Evolutionary conservation across 805 yeast genomes (phyloP).

Genomic region (Scheffersomyces spartinae): DNA sequence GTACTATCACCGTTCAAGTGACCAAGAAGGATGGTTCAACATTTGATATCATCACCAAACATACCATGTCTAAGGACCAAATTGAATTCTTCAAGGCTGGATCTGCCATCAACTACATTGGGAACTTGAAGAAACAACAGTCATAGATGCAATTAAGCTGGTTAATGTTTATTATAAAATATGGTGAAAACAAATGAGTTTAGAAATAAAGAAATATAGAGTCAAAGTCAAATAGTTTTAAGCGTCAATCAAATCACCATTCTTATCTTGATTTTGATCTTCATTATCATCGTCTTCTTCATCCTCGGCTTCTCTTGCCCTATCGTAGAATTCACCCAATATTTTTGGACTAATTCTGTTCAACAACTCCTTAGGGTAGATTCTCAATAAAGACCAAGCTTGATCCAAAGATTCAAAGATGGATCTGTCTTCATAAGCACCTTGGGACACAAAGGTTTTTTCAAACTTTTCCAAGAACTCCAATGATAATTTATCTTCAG

Average conservation of each 20-base stretch:
- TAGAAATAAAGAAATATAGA: no score
- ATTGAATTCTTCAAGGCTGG: conserved; percentile 95
- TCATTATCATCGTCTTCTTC: conserved; percentile 36
- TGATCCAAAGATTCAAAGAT: conserved; percentile 92
- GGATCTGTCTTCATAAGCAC: conserved; percentile 92
- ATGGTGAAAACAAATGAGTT: no score
- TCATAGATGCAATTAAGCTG: conserved; percentile 1
- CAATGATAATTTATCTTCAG: conserved; percentile 92
- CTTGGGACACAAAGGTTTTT: conserved; percentile 89
- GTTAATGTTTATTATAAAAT: no score
- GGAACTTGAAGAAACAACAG: conserved; percentile 31
- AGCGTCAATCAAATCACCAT: conserved; percentile 31
- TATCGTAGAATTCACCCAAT: conserved; percentile 87
- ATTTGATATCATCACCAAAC: conserved; percentile 67
- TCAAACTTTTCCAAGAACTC: conserved; percentile 98
- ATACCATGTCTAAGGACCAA: conserved; percentile 96
- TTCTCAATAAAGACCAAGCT: conserved; percentile 97
- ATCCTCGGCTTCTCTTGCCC: conserved; percentile 60
- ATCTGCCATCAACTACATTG: conserved; percentile 89
- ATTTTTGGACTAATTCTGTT: conserved; percentile 98
- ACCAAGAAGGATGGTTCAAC: conserved; percentile 63
- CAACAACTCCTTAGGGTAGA: conserved; percentile 97
- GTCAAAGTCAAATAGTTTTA: conserved; percentile 6
- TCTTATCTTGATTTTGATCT: conserved; percentile 8
- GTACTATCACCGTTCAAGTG: conserved; percentile 57